These are phyloP conservation scores for Rosa chinensis DNA, from an alignment of 306 rosid species.

Conservation along the genomic window DNA sequence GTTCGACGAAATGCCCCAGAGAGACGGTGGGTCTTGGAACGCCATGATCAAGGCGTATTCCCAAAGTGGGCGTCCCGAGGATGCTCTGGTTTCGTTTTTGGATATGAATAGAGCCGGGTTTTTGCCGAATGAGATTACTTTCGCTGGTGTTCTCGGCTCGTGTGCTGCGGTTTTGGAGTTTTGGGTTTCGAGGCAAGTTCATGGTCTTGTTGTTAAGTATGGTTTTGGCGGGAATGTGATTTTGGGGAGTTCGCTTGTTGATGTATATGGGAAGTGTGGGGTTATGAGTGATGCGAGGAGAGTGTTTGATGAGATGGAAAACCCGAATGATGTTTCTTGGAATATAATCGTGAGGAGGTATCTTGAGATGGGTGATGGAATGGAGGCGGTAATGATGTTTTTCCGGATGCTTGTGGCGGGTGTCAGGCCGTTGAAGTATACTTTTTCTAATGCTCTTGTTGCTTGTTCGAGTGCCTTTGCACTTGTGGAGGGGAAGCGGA, in stretches of 20 bases:
- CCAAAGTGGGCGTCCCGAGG: slow-evolving; percentile 28
- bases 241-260: slow-evolving; percentile 67
- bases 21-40: slow-evolving; percentile 78
- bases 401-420: slow-evolving; percentile 39
- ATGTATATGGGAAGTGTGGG: slow-evolving; percentile 61
- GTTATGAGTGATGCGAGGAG: slow-evolving; percentile 48
- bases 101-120: slow-evolving; percentile 44
- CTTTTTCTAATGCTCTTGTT: slow-evolving; percentile 58
- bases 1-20: slow-evolving; percentile 75
- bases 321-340: slow-evolving; percentile 67
- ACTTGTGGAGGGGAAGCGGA: slow-evolving; percentile 58
- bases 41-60: slow-evolving; percentile 54
- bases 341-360: slow-evolving; percentile 74
- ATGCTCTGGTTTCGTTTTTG: slow-evolving; percentile 38
- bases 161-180: slow-evolving; percentile 44
- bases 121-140: slow-evolving; percentile 42
- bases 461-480: slow-evolving; percentile 54
- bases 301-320: slow-evolving; percentile 58
- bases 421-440: slow-evolving; percentile 54
- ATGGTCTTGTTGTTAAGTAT: slow-evolving; percentile 44
- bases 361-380: slow-evolving; percentile 57
- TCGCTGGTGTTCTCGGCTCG: slow-evolving; percentile 56
- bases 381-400: slow-evolving; percentile 53
- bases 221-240: slow-evolving; percentile 57
- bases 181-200: slow-evolving; percentile 49